Base-by-base conservation (phyloP, 441 rosid genomes). In the Euphorbia celastroides region DNA sequence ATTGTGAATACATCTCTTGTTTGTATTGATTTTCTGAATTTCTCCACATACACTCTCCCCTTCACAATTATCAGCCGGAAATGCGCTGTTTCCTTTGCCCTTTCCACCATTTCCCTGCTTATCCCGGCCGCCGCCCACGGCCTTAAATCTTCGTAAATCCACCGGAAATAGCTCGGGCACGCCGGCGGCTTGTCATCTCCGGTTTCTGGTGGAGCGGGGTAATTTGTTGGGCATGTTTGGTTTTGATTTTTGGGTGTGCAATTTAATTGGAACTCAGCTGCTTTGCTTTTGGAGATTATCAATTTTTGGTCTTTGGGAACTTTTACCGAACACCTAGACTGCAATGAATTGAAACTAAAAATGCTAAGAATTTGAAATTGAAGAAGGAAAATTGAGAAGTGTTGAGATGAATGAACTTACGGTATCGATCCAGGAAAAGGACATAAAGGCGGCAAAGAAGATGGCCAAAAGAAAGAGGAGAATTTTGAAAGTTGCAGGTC, bases 61-160 rank as follows among this genome's bases (percentile, higher is more conserved):
- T 77, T 62, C 7, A 82, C 41, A 8, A 92, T 77, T 8, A 80
- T 70, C 52, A 92, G 78, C 65, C 85, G 79, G 64, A 92, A 92
- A 71, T 87, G 83, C 0, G 97, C 87, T 0, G 85, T 80, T 13
- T 16, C 66, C 23, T 76, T 77, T 11, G 78, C 86, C 23, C 74
- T 74, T 66, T 87, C 89, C 72, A 92, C 76, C 85, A 80, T 84
- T 64, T 89, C 92, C 70, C 75, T 70, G 25, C 86, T 84, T 74
- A 92, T 87, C 59, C 97, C 92, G 0, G 81, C 71, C 20, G 70
- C 74, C 71, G 70, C 80, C 97, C 96, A 92, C 32, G 96, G 97
- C 66, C 71, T 80, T 12, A 89, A 78, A 70, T 92, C 97, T 79
- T 87, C 92, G 72, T 86, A 85, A 64, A 92, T 89, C 96, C 97